Base-by-base conservation (phyloP, 2,329 filamentous ascomycete genomes). In the Apiospora sp. region DNA sequence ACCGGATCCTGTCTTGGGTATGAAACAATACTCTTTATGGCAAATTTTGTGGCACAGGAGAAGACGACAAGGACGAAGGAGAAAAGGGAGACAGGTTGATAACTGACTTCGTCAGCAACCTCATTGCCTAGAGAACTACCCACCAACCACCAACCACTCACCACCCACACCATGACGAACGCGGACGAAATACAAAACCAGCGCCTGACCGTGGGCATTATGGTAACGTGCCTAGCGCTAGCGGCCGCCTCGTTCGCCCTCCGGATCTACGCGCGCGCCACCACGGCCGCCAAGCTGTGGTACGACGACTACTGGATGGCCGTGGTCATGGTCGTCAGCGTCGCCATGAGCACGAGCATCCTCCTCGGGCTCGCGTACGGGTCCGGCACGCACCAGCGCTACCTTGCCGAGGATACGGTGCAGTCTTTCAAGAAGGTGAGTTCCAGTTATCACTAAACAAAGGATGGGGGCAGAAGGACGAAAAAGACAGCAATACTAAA, bases 261-360 rank as follows among this genome's bases (percentile, higher is more conserved):
- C 71, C 76, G 78, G 10, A 75, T 79, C 43, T 78, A 77, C 73
- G 76, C 77, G n/a, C 75, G 78, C 27, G 74, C 73, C 48, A 68
- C 72, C 6, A 76, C 77, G 71, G 73, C 73, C 30, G 77, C 78
- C 22, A 75, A 77, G 68, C 72, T 79, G 68, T 79, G 78, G 78
- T 77, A 75, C 76, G 78, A 79, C 70, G 78, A 79, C 34, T 78
- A 77, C 70, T 79, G 78, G 78, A 79, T 79, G 78, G 71, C 73
- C 41, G 73, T 75, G 73, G 77, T 78, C 48, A 78, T 79, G 78
- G 61, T 76, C 13, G 75, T 79, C 70, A 78, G 77, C 71, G 72
- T 78, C 70, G 71, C 64, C 41, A 74, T 75, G 72, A 77, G 75
- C 37, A 74, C 74, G 13, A 75, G 74, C 16, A 76, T 77, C 68